phyloP scores from a whole-genome alignment of 2,329 filamentous ascomycete species.

The Cryphonectria carpinicola region DNA sequence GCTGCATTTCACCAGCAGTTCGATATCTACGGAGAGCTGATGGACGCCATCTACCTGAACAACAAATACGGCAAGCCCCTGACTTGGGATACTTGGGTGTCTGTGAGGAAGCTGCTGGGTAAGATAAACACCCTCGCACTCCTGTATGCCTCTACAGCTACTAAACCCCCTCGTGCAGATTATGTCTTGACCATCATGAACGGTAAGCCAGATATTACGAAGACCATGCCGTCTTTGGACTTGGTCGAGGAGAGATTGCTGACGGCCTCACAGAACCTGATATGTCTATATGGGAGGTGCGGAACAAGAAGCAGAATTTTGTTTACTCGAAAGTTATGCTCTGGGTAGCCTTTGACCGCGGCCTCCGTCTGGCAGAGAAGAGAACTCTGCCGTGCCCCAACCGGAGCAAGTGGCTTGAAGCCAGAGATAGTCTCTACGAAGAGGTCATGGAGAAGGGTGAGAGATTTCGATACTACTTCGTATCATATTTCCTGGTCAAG shows the following conservation, averaged over 20 bases:
- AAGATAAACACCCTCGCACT: constrained; percentile 24
- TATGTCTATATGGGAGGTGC: constrained; percentile 85
- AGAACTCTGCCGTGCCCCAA: constrained; percentile 76
- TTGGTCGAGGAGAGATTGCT: constrained; percentile 10
- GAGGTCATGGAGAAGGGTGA: constrained; percentile 73
- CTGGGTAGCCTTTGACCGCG: constrained; percentile 80
- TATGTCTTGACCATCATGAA: constrained; percentile 71
- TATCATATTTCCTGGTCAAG: background rate
- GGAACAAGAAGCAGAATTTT: constrained; percentile 76
- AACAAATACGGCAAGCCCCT: constrained; percentile 80
- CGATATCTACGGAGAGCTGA: constrained; percentile 79
- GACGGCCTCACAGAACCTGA: constrained; percentile 57
- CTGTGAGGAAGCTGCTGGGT: constrained; percentile 69
- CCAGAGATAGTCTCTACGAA: constrained; percentile 71
- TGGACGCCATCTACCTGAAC: constrained; percentile 77
- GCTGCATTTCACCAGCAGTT: constrained; percentile 78
- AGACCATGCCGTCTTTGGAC: background rate
- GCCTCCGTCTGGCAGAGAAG: constrained; percentile 74
- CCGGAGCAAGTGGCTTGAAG: constrained; percentile 65
- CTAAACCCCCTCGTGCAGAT: constrained; percentile 46
- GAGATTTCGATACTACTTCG: background rate
- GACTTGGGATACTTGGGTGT: constrained; percentile 76
- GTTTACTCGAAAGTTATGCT: constrained; percentile 84
- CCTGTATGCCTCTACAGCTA: no score
- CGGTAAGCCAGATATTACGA: constrained; percentile 40